Conservation (phyloP, 306 rosid genomes). For the Alnus glutinosa region DNA sequence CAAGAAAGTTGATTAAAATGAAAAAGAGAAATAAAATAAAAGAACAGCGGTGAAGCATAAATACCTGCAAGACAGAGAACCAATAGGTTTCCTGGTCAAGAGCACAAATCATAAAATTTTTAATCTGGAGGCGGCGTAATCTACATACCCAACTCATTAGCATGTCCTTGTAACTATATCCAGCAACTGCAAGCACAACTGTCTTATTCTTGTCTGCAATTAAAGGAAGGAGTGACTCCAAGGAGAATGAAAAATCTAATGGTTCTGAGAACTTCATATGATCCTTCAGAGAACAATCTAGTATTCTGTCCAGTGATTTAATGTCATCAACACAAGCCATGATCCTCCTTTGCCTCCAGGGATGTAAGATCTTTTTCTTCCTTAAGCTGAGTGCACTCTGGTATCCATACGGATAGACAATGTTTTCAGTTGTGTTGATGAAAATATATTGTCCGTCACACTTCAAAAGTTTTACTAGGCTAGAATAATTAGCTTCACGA, state of each 20-base stretch:
- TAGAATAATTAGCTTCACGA: constrained; percentile 48
- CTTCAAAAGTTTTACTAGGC: constrained; percentile 53
- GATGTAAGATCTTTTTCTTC: constrained; percentile 40
- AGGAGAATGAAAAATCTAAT: constrained; percentile 68
- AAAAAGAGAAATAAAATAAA: neutral
- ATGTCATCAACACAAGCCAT: constrained; percentile 39
- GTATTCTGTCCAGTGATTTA: constrained; percentile 35
- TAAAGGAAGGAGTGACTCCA: constrained; percentile 66
- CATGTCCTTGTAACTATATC: constrained; percentile 94
- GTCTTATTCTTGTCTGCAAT: constrained; percentile 71
- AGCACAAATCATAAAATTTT: constrained; percentile 70
- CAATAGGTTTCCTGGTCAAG: constrained; percentile 77
- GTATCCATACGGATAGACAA: constrained; percentile 35
- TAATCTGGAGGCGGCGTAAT: constrained; percentile 54
- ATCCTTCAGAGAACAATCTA: constrained; percentile 48
- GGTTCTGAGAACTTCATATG: constrained; percentile 35
- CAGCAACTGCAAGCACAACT: constrained; percentile 71
- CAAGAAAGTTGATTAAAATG: neutral
- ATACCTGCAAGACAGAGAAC: constrained; percentile 81
- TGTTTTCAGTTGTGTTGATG: constrained; percentile 39
- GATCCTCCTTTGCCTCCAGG: constrained; percentile 49
- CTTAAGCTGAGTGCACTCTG: constrained; percentile 26
- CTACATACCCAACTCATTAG: constrained; percentile 97
- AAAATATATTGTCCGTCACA: constrained; percentile 52
- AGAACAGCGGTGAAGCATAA: neutral